Evolutionary conservation across 371 early-diverging fungal genomes (phyloP), one percentile per base, ranked within the genome.

Genomic region (Smittium culicis): DNA sequence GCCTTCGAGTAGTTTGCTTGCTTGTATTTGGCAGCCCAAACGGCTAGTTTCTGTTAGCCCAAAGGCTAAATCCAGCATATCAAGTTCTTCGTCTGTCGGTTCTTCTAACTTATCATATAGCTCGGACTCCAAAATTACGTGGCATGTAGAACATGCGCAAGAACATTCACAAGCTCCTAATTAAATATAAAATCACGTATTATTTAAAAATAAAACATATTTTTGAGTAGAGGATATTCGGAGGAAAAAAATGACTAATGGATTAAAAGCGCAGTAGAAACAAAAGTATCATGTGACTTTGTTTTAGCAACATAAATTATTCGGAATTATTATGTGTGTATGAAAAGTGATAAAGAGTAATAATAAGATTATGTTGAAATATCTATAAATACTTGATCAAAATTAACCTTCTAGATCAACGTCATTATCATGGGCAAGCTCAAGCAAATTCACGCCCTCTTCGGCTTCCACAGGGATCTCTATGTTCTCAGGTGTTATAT

Each of bases 11-110:
- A 90, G 90, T 45, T 88, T 77, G 61, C 76, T 80, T 84, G 97
- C 86, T 59, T 82, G 74, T 31, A 99, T 84, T 77, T 99, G 99
- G 79, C 99, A 99, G 8, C 99, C 99, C 64, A 99, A 80, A 54
- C 99, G 84, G 54, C 98, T 96, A 82, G 97, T 99, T 65, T 94
- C 93, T 30, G 94, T 93, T 68, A 96, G 81, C 14, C 94, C 97
- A 83, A 94, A 99, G 8, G 99, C 99, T 73, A 96, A 77, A 79
- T 99, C 99, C 64, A 99, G 78, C 92, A 99, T 94, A 79, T 99
- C 99, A 73, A 97, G 94, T 71, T 99, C 99, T 77, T 98, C 97
- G 71, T 99, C 99, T 1, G 90, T 83, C 3, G 98, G 96, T 71
- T 94, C 95, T 64, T 87, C 88, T 68, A 98, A 80, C 70, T 83